Evolutionary conservation across 2,329 filamentous ascomycete genomes (phyloP), one percentile per base, ranked within the genome.

Genomic region (Zymoseptoria crescenta): DNA sequence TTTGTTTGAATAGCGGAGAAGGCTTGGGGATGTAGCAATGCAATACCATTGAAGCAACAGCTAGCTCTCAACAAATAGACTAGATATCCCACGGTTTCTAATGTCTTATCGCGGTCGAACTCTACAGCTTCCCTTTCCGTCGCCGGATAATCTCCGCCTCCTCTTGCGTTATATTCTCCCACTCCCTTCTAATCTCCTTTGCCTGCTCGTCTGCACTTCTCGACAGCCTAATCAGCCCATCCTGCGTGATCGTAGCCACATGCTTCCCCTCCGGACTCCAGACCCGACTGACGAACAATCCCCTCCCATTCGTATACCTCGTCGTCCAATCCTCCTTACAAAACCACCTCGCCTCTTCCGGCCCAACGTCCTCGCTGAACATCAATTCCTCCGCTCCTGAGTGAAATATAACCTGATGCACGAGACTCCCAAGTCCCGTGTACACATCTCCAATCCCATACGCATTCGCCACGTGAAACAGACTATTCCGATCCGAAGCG

Each of bases 401-500:
- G 64, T 80, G 78, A 57, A 80, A 74, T n/a, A 79, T 71, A 8
- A 80, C 76, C 1, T 74, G 77, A 56, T 79, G 73, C 13, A 74
- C 76, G 56, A 80, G 63, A 62, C 76, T 79, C 3, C 74, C 75
- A 70, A 80, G 76, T 16, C 71, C 72, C 0, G 64, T 67, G 63
- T 73, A 74, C 4, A 68, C 59, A 48, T 72, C 66, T 27, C 68
- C 70, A 41, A 75, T 70, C 0, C 74, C 74, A 9, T 79, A 63
- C 16, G 80, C 76, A 16, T 79, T 78, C 2, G 59, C 57, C n/a
- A 82, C 74, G 49, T 81, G 66, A 67, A 80, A 76, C 27, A 82
- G 70, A 10, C 77, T 78, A 58, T 83, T 83, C 28, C 77, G 75
- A 64, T 83, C 81, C 51, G 76, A 79, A 1, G 80, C 77, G 64